Evolutionary conservation across 2,329 filamentous ascomycete genomes (phyloP).

Genomic region (Rutstroemia sp.): DNA sequence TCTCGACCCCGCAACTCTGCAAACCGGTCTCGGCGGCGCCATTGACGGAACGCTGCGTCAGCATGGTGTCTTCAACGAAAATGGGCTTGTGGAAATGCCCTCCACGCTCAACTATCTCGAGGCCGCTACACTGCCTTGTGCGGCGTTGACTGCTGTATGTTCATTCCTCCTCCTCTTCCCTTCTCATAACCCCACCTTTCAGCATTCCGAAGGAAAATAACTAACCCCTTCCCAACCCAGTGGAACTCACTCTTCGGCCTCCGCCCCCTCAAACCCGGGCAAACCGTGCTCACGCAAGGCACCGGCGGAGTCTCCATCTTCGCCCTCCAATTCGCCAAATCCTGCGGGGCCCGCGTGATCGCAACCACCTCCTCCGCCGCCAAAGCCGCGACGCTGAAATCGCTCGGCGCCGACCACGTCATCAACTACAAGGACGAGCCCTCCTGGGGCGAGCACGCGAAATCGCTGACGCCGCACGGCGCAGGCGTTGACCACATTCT

Average conservation of each 20-base stretch:
- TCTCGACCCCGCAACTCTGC: constrained; percentile 18
- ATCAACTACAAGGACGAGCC: constrained; percentile 37
- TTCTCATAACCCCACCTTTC: not conserved
- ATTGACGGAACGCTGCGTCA: constrained; percentile 42
- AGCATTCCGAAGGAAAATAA: not conserved
- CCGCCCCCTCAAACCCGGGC: constrained; percentile 29
- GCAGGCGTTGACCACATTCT: constrained; percentile 37
- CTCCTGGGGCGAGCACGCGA: constrained; percentile 35
- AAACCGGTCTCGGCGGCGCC: constrained; percentile 49
- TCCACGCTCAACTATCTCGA: constrained; percentile 39
- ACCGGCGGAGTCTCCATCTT: constrained; percentile 37
- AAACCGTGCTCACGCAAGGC: constrained; percentile 36
- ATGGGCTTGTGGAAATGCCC: constrained; percentile 56
- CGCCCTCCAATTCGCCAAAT: constrained; percentile 35
- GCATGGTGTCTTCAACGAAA: constrained; percentile 41
- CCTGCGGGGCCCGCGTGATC: constrained; percentile 35
- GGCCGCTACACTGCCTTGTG: constrained; percentile 43
- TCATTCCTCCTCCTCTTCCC: not conserved
- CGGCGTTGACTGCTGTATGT: constrained; percentile 39
- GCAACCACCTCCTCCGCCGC: constrained; percentile 34
- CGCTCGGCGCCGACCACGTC: constrained; percentile 36
- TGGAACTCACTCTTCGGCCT: constrained; percentile 52
- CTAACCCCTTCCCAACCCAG: not conserved
- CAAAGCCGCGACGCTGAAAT: constrained; percentile 33
- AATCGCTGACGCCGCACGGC: constrained; percentile 30